phyloP scores from a whole-genome alignment of 1,139 yeast species.

The Eremothecium coryli region DNA sequence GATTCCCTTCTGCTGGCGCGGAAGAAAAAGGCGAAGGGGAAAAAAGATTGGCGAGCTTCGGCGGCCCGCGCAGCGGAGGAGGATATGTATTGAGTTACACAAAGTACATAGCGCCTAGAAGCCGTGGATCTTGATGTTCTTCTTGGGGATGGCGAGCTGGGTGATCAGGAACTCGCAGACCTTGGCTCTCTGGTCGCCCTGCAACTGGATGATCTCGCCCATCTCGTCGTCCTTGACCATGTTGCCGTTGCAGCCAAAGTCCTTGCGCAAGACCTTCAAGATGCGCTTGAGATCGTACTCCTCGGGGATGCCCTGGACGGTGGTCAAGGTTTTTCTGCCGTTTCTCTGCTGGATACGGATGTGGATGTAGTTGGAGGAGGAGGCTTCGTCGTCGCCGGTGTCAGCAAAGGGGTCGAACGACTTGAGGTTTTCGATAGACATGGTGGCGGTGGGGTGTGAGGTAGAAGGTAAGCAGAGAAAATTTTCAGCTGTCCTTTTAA shows the following conservation, averaged over 20 bases:
- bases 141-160: conserved; percentile 85
- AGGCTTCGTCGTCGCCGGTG: conserved; percentile 98
- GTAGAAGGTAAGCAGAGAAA: conserved; percentile 2
- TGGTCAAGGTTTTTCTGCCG: conserved; percentile 97
- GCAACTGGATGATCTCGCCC: conserved; percentile 96
- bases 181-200: conserved; percentile 97
- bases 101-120: conserved; percentile 40
- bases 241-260: conserved; percentile 98
- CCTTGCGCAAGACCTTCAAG: conserved; percentile 89
- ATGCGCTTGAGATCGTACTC: conserved; percentile 94
- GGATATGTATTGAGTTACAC: conserved; percentile 4
- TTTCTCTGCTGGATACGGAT: conserved; percentile 99
- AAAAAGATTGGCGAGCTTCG: no score
- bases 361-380: conserved; percentile 91
- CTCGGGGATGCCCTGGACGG: conserved; percentile 94
- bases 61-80: conserved; percentile 1
- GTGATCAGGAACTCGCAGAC: conserved; percentile 87
- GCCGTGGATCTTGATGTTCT: conserved; percentile 97
- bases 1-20: conserved; percentile 1
- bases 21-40: not conserved
- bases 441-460: conserved; percentile 11
- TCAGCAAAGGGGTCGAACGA: conserved; percentile 99
- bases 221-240: conserved; percentile 92
- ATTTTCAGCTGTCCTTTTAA: conserved; percentile 7
- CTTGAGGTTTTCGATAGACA: conserved; percentile 92